Evolutionary conservation across 441 rosid genomes (phyloP).

Genomic region (Arabidopsis lyrata): DNA sequence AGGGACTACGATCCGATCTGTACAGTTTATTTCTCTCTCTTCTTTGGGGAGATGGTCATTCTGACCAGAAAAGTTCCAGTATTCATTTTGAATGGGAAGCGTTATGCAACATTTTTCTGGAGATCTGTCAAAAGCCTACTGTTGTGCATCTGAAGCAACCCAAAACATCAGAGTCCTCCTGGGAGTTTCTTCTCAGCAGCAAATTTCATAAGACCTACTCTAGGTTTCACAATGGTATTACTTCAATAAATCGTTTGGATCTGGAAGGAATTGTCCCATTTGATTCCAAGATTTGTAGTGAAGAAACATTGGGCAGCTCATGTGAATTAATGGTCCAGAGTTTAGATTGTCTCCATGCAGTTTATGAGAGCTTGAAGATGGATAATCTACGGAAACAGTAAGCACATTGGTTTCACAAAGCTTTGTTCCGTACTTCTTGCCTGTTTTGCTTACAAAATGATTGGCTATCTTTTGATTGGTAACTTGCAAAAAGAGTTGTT

Average conservation of each 20-base stretch:
- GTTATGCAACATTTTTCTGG: conserved; percentile 68
- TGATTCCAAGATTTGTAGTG: conserved; percentile 48
- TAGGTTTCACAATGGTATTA: conserved; percentile 53
- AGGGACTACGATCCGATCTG: conserved; percentile 75
- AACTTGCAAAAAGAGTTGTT: not conserved
- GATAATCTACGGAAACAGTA: conserved; percentile 94
- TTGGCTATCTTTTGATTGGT: conserved; percentile 27
- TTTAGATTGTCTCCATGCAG: conserved; percentile 88
- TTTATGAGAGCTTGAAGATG: conserved; percentile 94
- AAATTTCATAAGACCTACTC: conserved; percentile 79
- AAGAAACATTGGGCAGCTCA: conserved; percentile 52
- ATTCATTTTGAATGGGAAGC: conserved; percentile 83
- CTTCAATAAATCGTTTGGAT: conserved; percentile 50
- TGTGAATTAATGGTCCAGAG: conserved; percentile 62
- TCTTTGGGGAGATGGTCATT: conserved; percentile 82
- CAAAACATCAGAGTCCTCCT: conserved; percentile 59
- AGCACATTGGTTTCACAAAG: conserved; percentile 39
- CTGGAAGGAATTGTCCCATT: conserved; percentile 44
- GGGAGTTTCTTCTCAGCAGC: conserved; percentile 92
- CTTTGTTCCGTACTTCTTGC: conserved; percentile 21
- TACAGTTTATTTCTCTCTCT: conserved; percentile 80
- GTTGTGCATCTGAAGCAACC: conserved; percentile 50
- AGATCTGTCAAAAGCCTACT: conserved; percentile 65
- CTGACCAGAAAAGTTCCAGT: conserved; percentile 58
- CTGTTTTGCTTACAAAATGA: conserved; percentile 10